Evolutionary conservation across 352 stramenopile species (phyloP), one percentile per base, ranked within the genome.

Genomic region (Aphanomyces astaci): DNA sequence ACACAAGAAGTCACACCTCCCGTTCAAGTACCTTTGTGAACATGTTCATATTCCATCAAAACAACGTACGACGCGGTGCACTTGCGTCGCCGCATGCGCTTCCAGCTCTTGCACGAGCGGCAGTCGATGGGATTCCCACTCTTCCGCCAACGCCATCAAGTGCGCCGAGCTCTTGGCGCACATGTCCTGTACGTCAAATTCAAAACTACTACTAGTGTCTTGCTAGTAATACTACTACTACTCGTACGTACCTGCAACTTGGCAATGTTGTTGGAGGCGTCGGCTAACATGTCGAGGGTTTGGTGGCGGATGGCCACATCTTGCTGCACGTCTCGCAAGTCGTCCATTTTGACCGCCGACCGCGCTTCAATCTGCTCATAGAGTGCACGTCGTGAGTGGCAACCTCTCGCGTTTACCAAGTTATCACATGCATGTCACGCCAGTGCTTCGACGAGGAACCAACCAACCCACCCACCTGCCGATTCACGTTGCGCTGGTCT

Each of bases 261-360:
- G 4, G 56, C 71, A 40, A 94, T 86, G 40, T 94, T 90, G 25
- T 74, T 75, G 43, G 80, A 63, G 0, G 84, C 84, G 9, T 90
- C 74, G 5, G 85, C 79, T 7, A 95, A 69, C 66, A 94, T 82
- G 4, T 71, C 66, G 19, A 94, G 63, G 13, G 89, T 52, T 55
- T 92, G 75, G 17, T 81, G 79, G 36, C 86, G 75, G 25, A 68
- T 78, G 22, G 72, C 72, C 1, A 90, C 59, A 28, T 82, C 67
- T 48, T 80, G 78, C 52, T 87, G 76, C n/a, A 90, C 45, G 22
- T 72, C 71, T 7, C 27, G n/a, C 51, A 59, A 32, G 2, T 32
- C 51, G n/a, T 59, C 30, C 11, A 13, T n/a, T 19, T 59, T 59
- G 2, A 32, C 30, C 13, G 51, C 51, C 3, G 19, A 28, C 30